A percentile compares a stretch with the other conserved stretches of the same genome.
Evolutionary conservation across 495 filamentous ascomycete genomes (phyloP).

Genomic region (Penicillium paradoxum): DNA sequence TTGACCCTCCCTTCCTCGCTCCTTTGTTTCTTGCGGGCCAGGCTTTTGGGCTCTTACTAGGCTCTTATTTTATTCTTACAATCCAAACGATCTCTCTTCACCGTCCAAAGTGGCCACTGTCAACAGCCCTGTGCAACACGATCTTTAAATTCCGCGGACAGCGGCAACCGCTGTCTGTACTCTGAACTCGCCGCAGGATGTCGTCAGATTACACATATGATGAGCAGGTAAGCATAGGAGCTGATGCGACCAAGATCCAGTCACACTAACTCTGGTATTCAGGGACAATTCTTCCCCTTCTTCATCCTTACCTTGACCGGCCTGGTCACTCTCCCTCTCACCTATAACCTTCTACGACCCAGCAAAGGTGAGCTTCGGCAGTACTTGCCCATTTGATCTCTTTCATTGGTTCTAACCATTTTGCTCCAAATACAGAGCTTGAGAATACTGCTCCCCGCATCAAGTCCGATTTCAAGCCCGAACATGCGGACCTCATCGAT

Average conservation of each 20-base stretch:
- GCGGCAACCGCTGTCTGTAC: slow-evolving; percentile 37
- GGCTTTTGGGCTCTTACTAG: slow-evolving; percentile 17
- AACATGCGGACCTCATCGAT: slow-evolving; percentile 79
- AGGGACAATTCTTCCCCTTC: slow-evolving; percentile 98
- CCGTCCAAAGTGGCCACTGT: slow-evolving; percentile 4
- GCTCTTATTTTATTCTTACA: slow-evolving; percentile 2
- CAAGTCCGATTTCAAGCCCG: slow-evolving; percentile 71
- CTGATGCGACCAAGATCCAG: not conserved
- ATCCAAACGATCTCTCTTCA: not conserved
- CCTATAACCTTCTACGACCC: slow-evolving; percentile 75
- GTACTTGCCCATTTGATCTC: not conserved
- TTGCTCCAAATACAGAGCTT: slow-evolving; percentile 40
- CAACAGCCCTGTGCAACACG: slow-evolving; percentile 16
- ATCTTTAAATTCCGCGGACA: slow-evolving; percentile 27
- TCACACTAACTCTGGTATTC: slow-evolving; percentile 7
- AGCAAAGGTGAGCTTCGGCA: slow-evolving; percentile 57
- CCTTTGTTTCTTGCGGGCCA: slow-evolving; percentile 26
- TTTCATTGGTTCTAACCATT: not conserved
- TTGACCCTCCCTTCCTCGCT: slow-evolving; percentile 22
- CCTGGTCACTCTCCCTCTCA: slow-evolving; percentile 85
- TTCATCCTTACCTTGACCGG: slow-evolving; percentile 88
- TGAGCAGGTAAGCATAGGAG: slow-evolving; percentile 59
- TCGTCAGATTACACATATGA: slow-evolving; percentile 98
- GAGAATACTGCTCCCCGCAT: slow-evolving; percentile 65
- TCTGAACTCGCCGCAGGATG: slow-evolving; percentile 56